Evolutionary conservation across 163 green algal genomes (phyloP), one percentile per base, ranked within the genome.

Genomic region (Scenedesmus sp.): DNA sequence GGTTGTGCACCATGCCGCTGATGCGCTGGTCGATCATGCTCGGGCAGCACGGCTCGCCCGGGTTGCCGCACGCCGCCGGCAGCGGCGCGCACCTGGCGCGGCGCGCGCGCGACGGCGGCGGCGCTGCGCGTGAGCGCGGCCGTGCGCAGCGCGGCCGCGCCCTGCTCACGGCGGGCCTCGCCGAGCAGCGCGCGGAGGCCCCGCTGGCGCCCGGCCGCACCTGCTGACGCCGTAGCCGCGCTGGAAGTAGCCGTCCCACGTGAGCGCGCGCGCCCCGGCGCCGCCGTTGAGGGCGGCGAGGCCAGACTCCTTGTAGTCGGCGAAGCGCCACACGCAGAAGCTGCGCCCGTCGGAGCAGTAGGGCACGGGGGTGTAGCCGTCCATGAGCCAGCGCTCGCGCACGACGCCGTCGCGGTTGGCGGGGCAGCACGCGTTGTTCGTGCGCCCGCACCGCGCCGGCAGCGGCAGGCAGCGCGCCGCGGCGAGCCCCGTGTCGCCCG

Each of bases 401-500:
- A 54, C 20, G 4, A 20, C 54, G 22, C 63, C 48, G 22, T 67
- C 62, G 26, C 58, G 69, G 53, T 81, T 81, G 7, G 74, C 20
- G 1, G 74, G 74, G 48, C 74, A 81, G 74, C 74, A 81, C 15
- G 48, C 62, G 26, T 57, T 60, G 50, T 74, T 63, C 10, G 22
- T 24, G 15, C 5, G 24, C 33, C 74, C 74, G 63, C 74, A 81
- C 20, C 51, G 39, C 2, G 48, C 0, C 18, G 74, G 74, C 39
- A 81, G 63, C 24, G 74, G 74, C 51, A 81, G 58, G 63, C 74
- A 81, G 50, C 74, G 74, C 4, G 74, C 36, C 33, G 50, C 74
- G 54, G 45, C 74, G n/a, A 81, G 74, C 60, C 70, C 48, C 3
- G 74, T 81, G 53, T 81, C 74, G 0, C 24, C 74, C 7, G 74